phyloP scores from a whole-genome alignment of 2,329 filamentous ascomycete genomes.

The Trichoderma endophyticum region DNA sequence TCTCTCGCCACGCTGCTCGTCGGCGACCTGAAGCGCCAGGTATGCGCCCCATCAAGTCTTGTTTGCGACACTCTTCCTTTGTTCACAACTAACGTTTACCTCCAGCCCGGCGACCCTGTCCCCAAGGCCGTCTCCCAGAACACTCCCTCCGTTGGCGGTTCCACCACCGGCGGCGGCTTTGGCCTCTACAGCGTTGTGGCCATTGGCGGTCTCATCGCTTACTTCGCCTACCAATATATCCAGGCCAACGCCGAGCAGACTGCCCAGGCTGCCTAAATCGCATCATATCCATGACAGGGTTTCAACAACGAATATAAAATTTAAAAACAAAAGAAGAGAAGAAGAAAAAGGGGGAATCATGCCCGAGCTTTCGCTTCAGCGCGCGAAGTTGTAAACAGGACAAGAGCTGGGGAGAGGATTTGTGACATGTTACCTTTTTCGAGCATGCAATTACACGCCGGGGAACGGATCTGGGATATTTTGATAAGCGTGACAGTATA shows the following conservation, averaged over 20 bases:
- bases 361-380: not conserved
- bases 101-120: constrained; percentile 71
- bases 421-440: not conserved
- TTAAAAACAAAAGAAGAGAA: not conserved
- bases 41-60: constrained; percentile 44
- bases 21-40: constrained; percentile 75
- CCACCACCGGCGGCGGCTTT: constrained; percentile 63
- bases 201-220: constrained; percentile 72
- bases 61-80: not conserved
- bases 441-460: not conserved
- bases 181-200: constrained; percentile 79
- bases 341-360: not conserved
- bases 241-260: constrained; percentile 50
- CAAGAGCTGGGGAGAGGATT: not conserved
- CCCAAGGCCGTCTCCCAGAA: constrained; percentile 58
- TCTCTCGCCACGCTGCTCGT: constrained; percentile 76
- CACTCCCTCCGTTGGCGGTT: constrained; percentile 47
- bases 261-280: constrained; percentile 8
- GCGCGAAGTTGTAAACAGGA: not conserved
- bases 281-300: not conserved
- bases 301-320: not conserved
- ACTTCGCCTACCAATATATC: constrained; percentile 81
- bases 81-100: not conserved
- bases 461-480: constrained; percentile 13
- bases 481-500: constrained; percentile 17